Evolutionary conservation across 2,329 filamentous ascomycete genomes (phyloP).

Genomic region (Lasiodiplodia sp.): DNA sequence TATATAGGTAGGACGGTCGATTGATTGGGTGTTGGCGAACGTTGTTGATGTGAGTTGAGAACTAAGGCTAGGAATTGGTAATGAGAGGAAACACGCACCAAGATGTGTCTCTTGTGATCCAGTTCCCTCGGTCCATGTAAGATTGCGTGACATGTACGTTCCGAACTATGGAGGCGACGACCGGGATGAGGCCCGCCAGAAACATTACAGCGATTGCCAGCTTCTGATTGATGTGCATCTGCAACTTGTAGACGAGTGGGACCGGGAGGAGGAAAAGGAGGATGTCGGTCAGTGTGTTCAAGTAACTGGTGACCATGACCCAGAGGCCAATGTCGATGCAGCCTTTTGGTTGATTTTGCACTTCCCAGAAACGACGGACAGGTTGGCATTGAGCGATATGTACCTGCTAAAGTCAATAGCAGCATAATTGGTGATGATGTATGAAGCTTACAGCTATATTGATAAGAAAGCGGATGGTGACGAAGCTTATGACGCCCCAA

Average conservation of each 20-base stretch:
- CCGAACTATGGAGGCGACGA: conserved; percentile 5
- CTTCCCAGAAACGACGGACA: conserved; percentile 14
- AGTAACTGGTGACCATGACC: neutral
- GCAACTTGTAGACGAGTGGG: conserved; percentile 4
- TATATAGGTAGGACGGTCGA: neutral
- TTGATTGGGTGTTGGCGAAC: neutral
- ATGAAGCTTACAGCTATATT: conserved; percentile 3
- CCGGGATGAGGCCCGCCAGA: conserved; percentile 2
- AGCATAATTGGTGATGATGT: neutral
- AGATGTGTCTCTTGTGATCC: neutral
- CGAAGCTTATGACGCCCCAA: neutral
- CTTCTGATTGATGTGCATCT: neutral
- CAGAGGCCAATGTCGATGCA: conserved; percentile 19
- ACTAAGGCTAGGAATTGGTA: too few relatives aligned
- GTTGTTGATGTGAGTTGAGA: neutral
- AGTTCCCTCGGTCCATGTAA: neutral
- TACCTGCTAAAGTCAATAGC: neutral
- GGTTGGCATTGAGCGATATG: conserved; percentile 19
- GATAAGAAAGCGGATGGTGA: neutral
- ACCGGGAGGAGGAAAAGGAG: conserved; percentile 14
- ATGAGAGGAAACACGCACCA: neutral
- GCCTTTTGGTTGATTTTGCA: neutral
- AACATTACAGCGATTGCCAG: conserved; percentile 2
- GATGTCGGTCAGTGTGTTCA: conserved; percentile 5
- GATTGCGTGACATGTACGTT: neutral